Percentiles rank a stretch among this genome's conserved stretches.
Conservation (phyloP, 2,329 filamentous ascomycete genomes). For the Aureobasidium lini region DNA sequence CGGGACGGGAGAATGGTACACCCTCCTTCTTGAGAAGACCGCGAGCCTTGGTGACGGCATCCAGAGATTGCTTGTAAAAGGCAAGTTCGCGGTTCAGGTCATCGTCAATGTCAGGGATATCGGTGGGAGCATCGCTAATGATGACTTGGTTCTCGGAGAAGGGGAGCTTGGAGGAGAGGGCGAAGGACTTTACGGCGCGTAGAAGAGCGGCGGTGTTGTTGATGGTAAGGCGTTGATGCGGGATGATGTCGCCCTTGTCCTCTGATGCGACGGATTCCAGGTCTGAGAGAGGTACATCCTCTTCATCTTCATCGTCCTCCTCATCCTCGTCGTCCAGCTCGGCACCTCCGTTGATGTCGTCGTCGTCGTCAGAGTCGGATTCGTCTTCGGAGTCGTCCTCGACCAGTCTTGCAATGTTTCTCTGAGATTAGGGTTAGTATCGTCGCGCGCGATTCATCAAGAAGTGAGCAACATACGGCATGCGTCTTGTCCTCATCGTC, state of each 20-base stretch:
- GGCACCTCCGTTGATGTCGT: constrained; percentile 27
- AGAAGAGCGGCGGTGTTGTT: constrained; percentile 90
- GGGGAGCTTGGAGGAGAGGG: constrained; percentile 60
- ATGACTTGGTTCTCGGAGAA: constrained; percentile 82
- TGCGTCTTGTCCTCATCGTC: constrained; percentile 29
- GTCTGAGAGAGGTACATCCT: constrained; percentile 84
- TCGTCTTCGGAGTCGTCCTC: constrained; percentile 23
- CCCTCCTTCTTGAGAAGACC: constrained; percentile 71
- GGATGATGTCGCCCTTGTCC: constrained; percentile 78
- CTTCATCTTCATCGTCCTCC: constrained; percentile 60
- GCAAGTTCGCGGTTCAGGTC: constrained; percentile 87
- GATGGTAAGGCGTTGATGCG: constrained; percentile 88
- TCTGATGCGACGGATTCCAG: constrained; percentile 70
- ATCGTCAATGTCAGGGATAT: constrained; percentile 78
- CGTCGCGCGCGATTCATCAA: background rate
- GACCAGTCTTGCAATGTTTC: constrained; percentile 13
- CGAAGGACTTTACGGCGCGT: constrained; percentile 71
- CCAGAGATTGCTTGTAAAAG: constrained; percentile 84
- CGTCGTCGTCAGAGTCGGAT: constrained; percentile 24
- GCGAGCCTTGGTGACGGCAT: constrained; percentile 67
- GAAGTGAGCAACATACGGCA: constrained; percentile 2
- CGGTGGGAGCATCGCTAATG: constrained; percentile 58
- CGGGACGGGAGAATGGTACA: constrained; percentile 77
- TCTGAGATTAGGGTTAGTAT: background rate
- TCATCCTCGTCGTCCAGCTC: constrained; percentile 40